phyloP scores from a whole-genome alignment of 495 filamentous ascomycete genomes.

The Podospora australis region DNA sequence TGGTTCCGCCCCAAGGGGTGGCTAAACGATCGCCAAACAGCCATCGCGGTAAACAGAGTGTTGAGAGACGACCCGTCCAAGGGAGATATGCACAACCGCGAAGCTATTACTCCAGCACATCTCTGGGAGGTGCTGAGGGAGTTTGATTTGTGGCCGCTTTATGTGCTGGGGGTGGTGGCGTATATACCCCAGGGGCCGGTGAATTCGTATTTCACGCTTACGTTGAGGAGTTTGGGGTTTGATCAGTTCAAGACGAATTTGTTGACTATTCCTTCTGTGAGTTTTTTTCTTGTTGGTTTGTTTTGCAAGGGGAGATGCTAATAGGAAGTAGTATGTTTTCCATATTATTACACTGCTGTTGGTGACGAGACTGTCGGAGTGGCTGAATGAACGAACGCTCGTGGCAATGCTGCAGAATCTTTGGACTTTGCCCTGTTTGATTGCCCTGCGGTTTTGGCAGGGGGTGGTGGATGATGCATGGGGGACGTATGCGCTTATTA shows the following conservation, averaged over 20 bases:
- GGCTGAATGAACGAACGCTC: too few relatives aligned
- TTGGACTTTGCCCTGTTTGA: too few relatives aligned
- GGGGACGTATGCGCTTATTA: too few relatives aligned
- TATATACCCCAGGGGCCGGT: constrained; percentile 49
- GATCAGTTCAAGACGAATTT: constrained; percentile 66
- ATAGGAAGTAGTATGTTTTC: too few relatives aligned
- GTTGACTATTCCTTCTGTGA: constrained; percentile 59
- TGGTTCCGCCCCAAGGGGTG: constrained; percentile 42
- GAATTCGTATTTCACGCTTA: constrained; percentile 55
- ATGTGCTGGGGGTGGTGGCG: constrained; percentile 53
- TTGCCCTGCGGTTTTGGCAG: too few relatives aligned
- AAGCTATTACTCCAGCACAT: constrained; percentile 53
- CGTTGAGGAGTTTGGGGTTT: constrained; percentile 55
- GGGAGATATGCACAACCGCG: constrained; percentile 25
- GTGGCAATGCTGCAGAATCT: too few relatives aligned
- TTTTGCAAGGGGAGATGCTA: too few relatives aligned
- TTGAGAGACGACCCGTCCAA: constrained; percentile 65
- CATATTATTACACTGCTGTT: too few relatives aligned
- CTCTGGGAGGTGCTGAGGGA: constrained; percentile 52
- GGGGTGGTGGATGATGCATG: too few relatives aligned
- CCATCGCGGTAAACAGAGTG: constrained; percentile 65
- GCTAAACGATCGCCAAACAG: constrained; percentile 47
- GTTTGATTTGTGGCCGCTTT: constrained; percentile 67
- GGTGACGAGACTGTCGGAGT: too few relatives aligned
- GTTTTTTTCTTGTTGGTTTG: too few relatives aligned